Evolutionary conservation across 2,329 filamentous ascomycete genomes (phyloP).

Genomic region (Tolypocladium tropicale): DNA sequence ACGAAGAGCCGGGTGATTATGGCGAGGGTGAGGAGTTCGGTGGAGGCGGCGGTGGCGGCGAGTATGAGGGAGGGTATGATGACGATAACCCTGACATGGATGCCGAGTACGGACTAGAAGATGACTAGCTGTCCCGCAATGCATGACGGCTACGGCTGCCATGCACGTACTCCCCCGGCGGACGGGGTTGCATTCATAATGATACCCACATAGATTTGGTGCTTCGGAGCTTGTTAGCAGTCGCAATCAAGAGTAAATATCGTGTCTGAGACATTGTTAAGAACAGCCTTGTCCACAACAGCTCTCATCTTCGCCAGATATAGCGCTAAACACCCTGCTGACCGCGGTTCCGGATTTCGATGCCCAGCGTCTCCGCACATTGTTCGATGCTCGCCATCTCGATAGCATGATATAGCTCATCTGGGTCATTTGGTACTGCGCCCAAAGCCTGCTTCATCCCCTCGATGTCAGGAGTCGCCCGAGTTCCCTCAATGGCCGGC

Average conservation of each 20-base stretch:
- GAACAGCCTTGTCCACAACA: neutral
- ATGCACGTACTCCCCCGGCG: neutral
- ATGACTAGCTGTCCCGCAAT: conserved; percentile 4
- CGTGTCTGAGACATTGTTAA: neutral
- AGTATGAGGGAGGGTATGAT: conserved; percentile 18
- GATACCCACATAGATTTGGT: neutral
- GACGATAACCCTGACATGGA: conserved; percentile 27
- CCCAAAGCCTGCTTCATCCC: neutral
- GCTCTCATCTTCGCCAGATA: neutral
- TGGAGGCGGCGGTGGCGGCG: conserved; percentile 10
- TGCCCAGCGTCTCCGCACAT: neutral
- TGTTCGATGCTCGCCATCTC: neutral
- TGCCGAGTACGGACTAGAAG: conserved; percentile 23
- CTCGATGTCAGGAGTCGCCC: neutral
- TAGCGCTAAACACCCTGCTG: neutral
- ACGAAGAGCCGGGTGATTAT: conserved; percentile 21
- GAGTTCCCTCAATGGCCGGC: neutral
- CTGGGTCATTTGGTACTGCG: neutral
- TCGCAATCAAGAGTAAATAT: neutral
- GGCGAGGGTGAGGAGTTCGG: conserved; percentile 23
- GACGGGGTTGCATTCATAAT: neutral
- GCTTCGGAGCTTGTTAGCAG: neutral
- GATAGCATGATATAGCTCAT: neutral
- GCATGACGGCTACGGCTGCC: neutral
- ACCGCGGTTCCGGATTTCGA: neutral